Evolutionary conservation across 2,329 filamentous ascomycete species (phyloP).

Genomic region (Nigrospora sphaerica): DNA sequence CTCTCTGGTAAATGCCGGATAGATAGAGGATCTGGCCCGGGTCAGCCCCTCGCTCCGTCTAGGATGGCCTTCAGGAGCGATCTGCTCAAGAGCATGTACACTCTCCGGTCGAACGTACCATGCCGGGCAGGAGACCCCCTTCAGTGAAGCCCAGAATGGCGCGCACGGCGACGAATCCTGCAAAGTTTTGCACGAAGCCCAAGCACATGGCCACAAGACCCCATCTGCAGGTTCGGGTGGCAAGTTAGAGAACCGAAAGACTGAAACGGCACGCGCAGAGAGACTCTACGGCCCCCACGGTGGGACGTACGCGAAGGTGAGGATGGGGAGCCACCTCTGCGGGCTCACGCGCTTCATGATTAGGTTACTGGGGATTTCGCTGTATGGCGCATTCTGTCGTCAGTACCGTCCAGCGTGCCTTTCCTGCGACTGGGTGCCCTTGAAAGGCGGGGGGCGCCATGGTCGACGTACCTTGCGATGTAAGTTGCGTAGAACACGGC

Average conservation of each 20-base stretch:
- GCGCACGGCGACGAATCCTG: slow-evolving; percentile 53
- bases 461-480: slow-evolving; percentile 40
- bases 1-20: slow-evolving; percentile 52
- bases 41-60: neutral
- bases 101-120: slow-evolving; percentile 29
- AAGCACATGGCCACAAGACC: slow-evolving; percentile 51
- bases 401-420: neutral
- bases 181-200: slow-evolving; percentile 44
- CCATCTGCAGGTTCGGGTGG: slow-evolving; percentile 28
- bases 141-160: slow-evolving; percentile 57
- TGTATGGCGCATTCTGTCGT: slow-evolving; percentile 12
- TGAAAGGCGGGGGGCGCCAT: neutral
- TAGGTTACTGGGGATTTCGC: slow-evolving; percentile 58
- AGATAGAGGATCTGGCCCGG: slow-evolving; percentile 50
- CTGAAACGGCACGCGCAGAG: neutral
- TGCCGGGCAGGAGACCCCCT: slow-evolving; percentile 59
- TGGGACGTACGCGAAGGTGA: slow-evolving; percentile 32
- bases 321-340: slow-evolving; percentile 50
- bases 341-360: slow-evolving; percentile 55
- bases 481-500: slow-evolving; percentile 61
- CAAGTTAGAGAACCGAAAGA: neutral
- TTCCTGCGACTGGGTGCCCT: too few species aligned
- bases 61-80: neutral
- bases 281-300: too few species aligned
- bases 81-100: too few species aligned